Evolutionary conservation across 106 monocot species (phyloP).

Genomic region (Xerophyta viscosa): DNA sequence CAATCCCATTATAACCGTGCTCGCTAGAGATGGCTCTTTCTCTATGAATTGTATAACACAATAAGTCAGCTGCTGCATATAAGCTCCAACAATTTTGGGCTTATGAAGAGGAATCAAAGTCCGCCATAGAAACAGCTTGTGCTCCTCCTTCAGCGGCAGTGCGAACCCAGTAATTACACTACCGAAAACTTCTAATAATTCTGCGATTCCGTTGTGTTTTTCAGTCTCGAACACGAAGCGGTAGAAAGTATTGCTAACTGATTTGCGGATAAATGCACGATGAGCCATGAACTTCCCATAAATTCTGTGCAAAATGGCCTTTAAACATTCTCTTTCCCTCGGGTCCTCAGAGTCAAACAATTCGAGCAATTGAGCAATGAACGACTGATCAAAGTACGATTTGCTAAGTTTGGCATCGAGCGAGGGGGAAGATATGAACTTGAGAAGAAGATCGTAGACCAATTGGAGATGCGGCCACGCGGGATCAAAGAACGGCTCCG

Average conservation of each 20-base stretch:
- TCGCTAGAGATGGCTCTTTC: constrained; percentile 43
- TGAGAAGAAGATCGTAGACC: constrained; percentile 43
- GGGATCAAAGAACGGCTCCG: constrained; percentile 46
- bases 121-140: constrained; percentile 43
- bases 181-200: constrained; percentile 48
- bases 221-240: constrained; percentile 48
- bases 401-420: constrained; percentile 38
- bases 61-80: constrained; percentile 43
- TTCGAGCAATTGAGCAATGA: constrained; percentile 31
- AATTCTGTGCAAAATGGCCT: constrained; percentile 40
- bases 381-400: constrained; percentile 36
- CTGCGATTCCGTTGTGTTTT: constrained; percentile 46
- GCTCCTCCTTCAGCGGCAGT: constrained; percentile 54
- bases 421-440: constrained; percentile 28
- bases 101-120: constrained; percentile 47
- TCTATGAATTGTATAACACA: constrained; percentile 46
- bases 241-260: constrained; percentile 48
- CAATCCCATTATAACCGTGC: constrained; percentile 39
- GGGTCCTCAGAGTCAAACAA: constrained; percentile 58
- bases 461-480: constrained; percentile 51
- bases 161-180: constrained; percentile 54
- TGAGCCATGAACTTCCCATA: constrained; percentile 63
- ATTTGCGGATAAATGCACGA: constrained; percentile 42
- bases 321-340: constrained; percentile 49
- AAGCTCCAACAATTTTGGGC: constrained; percentile 29